Evolutionary conservation across 352 stramenopile genomes (phyloP).

Genomic region (Globisporangium splendens): DNA sequence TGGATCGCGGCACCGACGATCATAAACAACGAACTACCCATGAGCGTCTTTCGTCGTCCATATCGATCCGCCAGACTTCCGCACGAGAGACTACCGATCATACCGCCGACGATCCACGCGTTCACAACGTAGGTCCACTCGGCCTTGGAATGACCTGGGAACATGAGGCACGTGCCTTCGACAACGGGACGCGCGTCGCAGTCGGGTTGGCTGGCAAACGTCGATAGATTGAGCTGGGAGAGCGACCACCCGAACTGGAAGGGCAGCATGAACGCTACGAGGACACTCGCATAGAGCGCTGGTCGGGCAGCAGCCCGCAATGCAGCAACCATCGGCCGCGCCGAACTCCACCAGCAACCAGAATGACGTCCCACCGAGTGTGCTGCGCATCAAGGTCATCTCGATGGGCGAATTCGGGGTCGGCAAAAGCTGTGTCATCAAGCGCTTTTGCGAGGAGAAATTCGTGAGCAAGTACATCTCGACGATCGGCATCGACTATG

Average conservation of each 20-base stretch:
- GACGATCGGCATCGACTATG: constrained; percentile 96
- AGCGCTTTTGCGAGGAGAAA: constrained; percentile 94
- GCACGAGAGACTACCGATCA: constrained; percentile 39
- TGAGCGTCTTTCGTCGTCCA: constrained; percentile 43
- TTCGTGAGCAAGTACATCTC: constrained; percentile 95
- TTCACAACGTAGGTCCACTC: constrained; percentile 57
- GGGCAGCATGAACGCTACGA: constrained; percentile 35
- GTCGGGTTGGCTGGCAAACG: constrained; percentile 36
- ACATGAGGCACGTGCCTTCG: constrained; percentile 51
- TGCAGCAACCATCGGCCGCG: not conserved
- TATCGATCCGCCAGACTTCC: constrained; percentile 32
- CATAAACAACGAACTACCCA: constrained; percentile 32
- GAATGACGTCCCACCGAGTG: constrained; percentile 30
- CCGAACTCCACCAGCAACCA: constrained; percentile 16
- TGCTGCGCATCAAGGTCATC: constrained; percentile 91
- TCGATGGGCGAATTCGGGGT: constrained; percentile 88
- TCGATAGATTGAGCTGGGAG: constrained; percentile 46
- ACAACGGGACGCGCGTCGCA: constrained; percentile 39
- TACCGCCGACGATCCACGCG: constrained; percentile 53
- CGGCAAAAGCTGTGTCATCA: constrained; percentile 95
- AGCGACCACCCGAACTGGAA: constrained; percentile 58
- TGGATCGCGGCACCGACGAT: constrained; percentile 33
- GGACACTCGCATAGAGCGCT: constrained; percentile 38
- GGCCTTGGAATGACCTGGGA: constrained; percentile 42
- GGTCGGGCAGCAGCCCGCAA: constrained; percentile 1